phyloP scores from a whole-genome alignment of 1,284 basidiomycete species.

The Cutaneotrichosporon cavernicola region DNA sequence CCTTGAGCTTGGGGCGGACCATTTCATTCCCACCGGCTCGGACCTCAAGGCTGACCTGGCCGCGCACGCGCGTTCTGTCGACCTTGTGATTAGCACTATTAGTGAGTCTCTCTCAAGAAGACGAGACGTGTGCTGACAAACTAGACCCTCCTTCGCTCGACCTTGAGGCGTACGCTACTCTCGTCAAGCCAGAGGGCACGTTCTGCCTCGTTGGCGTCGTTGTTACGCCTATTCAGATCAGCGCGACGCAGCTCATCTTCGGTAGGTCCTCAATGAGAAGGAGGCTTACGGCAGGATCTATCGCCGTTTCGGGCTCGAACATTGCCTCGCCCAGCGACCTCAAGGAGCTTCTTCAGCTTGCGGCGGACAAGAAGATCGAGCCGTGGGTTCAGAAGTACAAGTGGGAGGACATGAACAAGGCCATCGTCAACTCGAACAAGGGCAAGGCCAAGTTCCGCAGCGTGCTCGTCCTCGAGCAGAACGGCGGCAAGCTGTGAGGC shows the following conservation, averaged over 20 bases:
- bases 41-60: conserved; percentile 34
- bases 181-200: conserved; percentile 50
- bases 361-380: conserved; percentile 38
- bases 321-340: conserved; percentile 53
- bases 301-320: conserved; percentile 28
- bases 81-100: conserved; percentile 54
- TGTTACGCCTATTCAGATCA: conserved; percentile 36
- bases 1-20: conserved; percentile 54
- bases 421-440: conserved; percentile 50
- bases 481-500: conserved; percentile 33
- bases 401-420: conserved; percentile 54
- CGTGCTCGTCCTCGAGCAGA: conserved; percentile 48
- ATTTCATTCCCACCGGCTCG: conserved; percentile 46
- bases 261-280: not conserved
- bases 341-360: conserved; percentile 48
- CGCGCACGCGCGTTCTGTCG: conserved; percentile 46
- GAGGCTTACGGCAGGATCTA: not conserved
- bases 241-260: conserved; percentile 25
- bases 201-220: conserved; percentile 51
- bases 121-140: not conserved
- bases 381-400: conserved; percentile 39
- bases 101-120: conserved; percentile 28
- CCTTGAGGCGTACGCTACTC: conserved; percentile 42
- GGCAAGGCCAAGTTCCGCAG: conserved; percentile 54
- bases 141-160: conserved; percentile 26